Conservation (phyloP, 352 stramenopile species). For the Phytophthora foliorum region DNA sequence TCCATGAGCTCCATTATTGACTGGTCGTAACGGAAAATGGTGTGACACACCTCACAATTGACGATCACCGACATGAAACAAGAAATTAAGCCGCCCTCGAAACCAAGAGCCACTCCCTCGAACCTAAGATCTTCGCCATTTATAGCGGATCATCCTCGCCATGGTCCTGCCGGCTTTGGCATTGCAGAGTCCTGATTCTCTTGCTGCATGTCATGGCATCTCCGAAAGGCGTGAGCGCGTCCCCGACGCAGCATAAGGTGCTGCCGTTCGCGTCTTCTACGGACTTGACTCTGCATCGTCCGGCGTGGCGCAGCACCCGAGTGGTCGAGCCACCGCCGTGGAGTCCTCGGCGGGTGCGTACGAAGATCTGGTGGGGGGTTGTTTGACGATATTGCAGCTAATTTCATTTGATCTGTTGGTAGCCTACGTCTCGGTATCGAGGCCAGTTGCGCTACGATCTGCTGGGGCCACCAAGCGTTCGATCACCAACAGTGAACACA, state of each 20-base stretch:
- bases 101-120: no score
- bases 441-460: constrained; percentile 44
- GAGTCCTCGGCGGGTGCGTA: constrained; percentile 48
- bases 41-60: background rate
- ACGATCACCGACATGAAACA: no score
- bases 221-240: constrained; percentile 2
- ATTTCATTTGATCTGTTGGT: constrained; percentile 1
- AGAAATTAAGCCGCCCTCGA: no score
- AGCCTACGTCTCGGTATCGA: constrained; percentile 60
- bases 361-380: background rate
- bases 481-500: background rate
- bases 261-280: constrained; percentile 65
- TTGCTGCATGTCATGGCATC: constrained; percentile 10
- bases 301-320: constrained; percentile 56
- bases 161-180: background rate
- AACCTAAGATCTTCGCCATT: no score
- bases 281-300: constrained; percentile 66
- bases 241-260: constrained; percentile 17
- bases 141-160: constrained; percentile 11
- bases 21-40: background rate
- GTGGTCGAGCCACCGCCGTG: constrained; percentile 30
- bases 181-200: background rate
- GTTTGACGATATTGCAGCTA: background rate
- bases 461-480: constrained; percentile 9
- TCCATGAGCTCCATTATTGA: constrained; percentile 51